A percentile compares a stretch with the other conserved stretches of the same genome.
Conservation (phyloP, 192 early-diverging fungal genomes). For the Phycomyces blakesleeanus region DNA sequence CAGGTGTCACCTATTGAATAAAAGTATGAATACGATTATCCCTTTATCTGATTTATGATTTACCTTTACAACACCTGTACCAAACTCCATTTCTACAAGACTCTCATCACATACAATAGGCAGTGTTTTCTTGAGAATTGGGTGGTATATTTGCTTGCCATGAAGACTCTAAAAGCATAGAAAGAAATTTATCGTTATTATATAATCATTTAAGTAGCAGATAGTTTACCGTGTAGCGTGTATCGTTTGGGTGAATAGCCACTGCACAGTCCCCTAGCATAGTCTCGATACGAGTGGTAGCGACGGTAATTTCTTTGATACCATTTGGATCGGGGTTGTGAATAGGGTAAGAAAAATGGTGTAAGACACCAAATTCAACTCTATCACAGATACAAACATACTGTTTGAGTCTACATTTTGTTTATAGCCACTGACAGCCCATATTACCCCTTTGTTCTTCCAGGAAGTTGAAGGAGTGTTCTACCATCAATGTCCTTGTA, state of each 20-base stretch:
- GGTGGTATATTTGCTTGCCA: conserved; percentile 75
- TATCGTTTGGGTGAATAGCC: conserved; percentile 86
- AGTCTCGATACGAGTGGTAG: conserved; percentile 97
- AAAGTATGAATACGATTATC: not conserved
- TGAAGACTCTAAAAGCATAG: conserved; percentile 52
- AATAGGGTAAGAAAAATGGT: conserved; percentile 84
- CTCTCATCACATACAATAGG: conserved; percentile 83
- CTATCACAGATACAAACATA: conserved; percentile 56
- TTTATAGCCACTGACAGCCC: not conserved
- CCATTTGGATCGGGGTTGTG: conserved; percentile 52
- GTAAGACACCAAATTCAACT: conserved; percentile 93
- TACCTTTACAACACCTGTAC: conserved; percentile 95
- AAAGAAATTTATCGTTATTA: too few relatives aligned
- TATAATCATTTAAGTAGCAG: too few relatives aligned
- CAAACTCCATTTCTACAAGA: conserved; percentile 86
- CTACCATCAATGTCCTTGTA: conserved; percentile 71
- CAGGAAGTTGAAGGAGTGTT: conserved; percentile 72
- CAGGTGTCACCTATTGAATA: conserved; percentile 79
- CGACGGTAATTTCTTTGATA: conserved; percentile 73
- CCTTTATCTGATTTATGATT: not conserved
- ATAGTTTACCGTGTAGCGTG: conserved; percentile 78
- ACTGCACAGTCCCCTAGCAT: conserved; percentile 97
- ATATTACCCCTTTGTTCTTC: conserved; percentile 35
- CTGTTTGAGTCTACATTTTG: not conserved
- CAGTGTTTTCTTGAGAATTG: conserved; percentile 69